These are phyloP conservation scores for Colletotrichum tofieldiae DNA, from an alignment of 2,329 filamentous ascomycete species.

Conservation along the genomic window DNA sequence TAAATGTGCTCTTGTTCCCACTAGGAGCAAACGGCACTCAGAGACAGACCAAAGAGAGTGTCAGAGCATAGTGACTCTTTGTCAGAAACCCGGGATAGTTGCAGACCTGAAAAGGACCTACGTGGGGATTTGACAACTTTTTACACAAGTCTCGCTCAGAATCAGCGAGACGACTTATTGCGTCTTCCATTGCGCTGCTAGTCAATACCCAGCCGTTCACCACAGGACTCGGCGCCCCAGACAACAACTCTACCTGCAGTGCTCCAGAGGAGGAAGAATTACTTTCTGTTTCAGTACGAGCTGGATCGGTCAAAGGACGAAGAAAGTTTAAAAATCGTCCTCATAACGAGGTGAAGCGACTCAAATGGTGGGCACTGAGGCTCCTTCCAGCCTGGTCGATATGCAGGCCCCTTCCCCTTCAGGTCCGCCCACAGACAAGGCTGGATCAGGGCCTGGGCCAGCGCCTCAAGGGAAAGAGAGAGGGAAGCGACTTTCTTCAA, in stretches of 20 bases:
- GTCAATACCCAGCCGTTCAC: neutral
- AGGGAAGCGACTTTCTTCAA: slow-evolving; percentile 37
- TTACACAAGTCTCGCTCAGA: neutral
- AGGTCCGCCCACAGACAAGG: neutral
- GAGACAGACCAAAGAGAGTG: neutral
- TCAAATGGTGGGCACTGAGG: slow-evolving; percentile 19
- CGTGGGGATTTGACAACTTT: too few species aligned
- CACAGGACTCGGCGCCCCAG: neutral
- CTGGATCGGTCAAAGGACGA: neutral
- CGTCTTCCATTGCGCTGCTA: neutral
- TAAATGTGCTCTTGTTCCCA: neutral
- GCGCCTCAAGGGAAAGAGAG: slow-evolving; percentile 2
- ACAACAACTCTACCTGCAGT: neutral
- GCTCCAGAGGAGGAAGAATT: neutral
- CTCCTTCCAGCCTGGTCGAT: slow-evolving; percentile 17
- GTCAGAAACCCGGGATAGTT: too few species aligned
- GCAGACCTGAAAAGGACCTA: too few species aligned
- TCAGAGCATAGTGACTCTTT: neutral
- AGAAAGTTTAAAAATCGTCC: neutral
- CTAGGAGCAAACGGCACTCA: neutral
- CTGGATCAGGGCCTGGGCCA: neutral
- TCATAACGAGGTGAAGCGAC: neutral
- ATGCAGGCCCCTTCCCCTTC: slow-evolving; percentile 15
- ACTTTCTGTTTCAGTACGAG: neutral
- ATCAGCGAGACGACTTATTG: neutral